These are phyloP conservation scores for Wallacemonas sp. DNA, from an alignment of 208 protist genomes.

Conservation along the genomic window DNA sequence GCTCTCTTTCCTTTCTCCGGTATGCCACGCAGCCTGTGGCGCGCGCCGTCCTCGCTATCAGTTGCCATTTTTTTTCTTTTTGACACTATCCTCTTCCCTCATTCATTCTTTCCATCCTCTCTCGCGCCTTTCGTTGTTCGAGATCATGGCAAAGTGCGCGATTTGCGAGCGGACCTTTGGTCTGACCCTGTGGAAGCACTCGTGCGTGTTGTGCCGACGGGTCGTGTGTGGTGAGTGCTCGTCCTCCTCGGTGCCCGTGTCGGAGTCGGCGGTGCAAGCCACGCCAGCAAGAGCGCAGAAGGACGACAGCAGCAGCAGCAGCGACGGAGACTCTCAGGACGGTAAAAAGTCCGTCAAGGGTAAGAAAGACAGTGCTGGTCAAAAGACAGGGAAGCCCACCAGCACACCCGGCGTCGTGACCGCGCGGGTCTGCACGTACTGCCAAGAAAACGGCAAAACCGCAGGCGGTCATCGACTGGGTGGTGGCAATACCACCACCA, in stretches of 20 bases:
- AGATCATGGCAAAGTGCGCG: constrained; percentile 34
- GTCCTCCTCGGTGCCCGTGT: constrained; percentile 6
- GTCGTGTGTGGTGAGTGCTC: constrained; percentile 71
- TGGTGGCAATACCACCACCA: neutral
- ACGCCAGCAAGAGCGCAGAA: constrained; percentile 21
- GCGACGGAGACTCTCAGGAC: neutral
- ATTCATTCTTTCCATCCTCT: no score
- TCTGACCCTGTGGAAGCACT: constrained; percentile 51
- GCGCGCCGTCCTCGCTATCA: no score
- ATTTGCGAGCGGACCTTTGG: constrained; percentile 55
- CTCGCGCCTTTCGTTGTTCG: no score
- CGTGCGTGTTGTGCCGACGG: constrained; percentile 46
- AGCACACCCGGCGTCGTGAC: constrained; percentile 8
- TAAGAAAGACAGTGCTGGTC: neutral
- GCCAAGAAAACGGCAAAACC: neutral
- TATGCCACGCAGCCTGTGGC: no score
- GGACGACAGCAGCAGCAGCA: neutral
- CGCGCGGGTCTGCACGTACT: constrained; percentile 28
- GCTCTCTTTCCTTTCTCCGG: constrained; percentile 6
- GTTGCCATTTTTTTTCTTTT: no score
- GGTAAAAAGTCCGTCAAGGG: neutral
- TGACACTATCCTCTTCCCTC: no score
- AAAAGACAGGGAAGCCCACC: neutral
- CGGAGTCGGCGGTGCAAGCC: neutral
- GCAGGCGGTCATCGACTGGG: constrained; percentile 18